Conservation (phyloP, 1,284 basidiomycete species). For the Puccinia horiana region DNA sequence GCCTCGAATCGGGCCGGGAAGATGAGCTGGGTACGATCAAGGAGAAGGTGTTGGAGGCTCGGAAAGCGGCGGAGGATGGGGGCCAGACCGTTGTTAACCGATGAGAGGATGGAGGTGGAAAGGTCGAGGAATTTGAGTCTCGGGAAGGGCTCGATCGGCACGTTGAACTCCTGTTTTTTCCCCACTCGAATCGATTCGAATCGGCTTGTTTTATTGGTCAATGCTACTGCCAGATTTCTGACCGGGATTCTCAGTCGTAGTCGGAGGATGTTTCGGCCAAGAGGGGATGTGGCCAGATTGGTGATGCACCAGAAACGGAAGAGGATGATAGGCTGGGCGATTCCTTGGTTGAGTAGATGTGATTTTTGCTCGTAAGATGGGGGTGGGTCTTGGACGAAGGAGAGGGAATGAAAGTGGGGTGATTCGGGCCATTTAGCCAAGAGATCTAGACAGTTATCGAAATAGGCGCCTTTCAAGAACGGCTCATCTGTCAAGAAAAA, state of each 20-base stretch:
- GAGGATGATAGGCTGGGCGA: conserved; percentile 47
- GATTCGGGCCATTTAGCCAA: conserved; percentile 18
- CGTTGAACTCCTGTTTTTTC: background rate
- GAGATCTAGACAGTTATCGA: conserved; percentile 26
- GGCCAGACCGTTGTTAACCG: background rate
- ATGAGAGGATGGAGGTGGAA: conserved; percentile 18
- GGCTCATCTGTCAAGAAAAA: conserved; percentile 38
- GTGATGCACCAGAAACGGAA: conserved; percentile 36
- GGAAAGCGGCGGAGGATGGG: conserved; percentile 12
- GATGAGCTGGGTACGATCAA: conserved; percentile 33
- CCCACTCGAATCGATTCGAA: background rate
- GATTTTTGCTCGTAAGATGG: background rate
- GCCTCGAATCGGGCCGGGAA: conserved; percentile 21
- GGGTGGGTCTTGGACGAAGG: conserved; percentile 43
- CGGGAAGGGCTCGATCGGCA: conserved; percentile 25
- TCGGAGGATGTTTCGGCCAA: background rate
- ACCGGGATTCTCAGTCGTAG: conserved; percentile 30
- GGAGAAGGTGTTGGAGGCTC: conserved; percentile 8
- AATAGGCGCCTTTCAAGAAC: conserved; percentile 49
- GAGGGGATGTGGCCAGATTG: background rate
- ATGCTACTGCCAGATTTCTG: background rate
- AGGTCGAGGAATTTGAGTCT: conserved; percentile 32
- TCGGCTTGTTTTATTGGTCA: conserved; percentile 3
- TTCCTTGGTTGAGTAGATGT: background rate
- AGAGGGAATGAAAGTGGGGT: background rate